These are phyloP conservation scores for Aquilaria malaccensis DNA, from an alignment of 345 rosid species.

Conservation along the genomic window DNA sequence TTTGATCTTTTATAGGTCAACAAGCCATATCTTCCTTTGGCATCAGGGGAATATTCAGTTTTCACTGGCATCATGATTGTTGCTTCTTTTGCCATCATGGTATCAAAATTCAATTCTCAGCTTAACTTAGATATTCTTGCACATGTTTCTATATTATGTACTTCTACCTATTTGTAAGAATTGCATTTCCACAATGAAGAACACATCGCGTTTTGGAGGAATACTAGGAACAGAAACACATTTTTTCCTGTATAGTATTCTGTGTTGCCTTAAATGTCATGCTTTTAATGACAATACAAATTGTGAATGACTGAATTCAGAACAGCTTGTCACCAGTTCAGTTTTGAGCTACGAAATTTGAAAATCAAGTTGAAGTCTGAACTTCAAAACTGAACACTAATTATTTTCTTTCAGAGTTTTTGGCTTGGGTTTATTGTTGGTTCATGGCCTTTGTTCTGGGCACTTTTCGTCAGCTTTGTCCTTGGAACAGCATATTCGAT, in stretches of 20 bases:
- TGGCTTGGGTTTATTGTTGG: constrained; percentile 84
- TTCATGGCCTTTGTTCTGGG: constrained; percentile 97
- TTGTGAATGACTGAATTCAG: neutral
- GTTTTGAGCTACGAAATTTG: neutral
- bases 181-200: too few relatives aligned
- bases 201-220: too few relatives aligned
- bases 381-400: neutral
- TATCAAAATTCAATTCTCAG: constrained; percentile 17
- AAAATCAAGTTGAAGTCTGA: constrained; percentile 8
- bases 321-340: neutral
- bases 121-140: too few relatives aligned
- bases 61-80: constrained; percentile 57
- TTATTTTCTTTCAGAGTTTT: constrained; percentile 56
- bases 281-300: too few relatives aligned
- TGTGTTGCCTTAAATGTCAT: too few relatives aligned
- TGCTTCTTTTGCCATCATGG: constrained; percentile 67
- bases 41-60: constrained; percentile 83
- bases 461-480: constrained; percentile 78
- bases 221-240: too few relatives aligned
- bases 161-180: too few relatives aligned
- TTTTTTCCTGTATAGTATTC: too few relatives aligned
- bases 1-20: constrained; percentile 54
- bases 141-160: too few relatives aligned
- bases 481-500: constrained; percentile 97
- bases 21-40: constrained; percentile 95